Conservation (phyloP, 495 filamentous ascomycete species). For the Aspergillus baeticus region DNA sequence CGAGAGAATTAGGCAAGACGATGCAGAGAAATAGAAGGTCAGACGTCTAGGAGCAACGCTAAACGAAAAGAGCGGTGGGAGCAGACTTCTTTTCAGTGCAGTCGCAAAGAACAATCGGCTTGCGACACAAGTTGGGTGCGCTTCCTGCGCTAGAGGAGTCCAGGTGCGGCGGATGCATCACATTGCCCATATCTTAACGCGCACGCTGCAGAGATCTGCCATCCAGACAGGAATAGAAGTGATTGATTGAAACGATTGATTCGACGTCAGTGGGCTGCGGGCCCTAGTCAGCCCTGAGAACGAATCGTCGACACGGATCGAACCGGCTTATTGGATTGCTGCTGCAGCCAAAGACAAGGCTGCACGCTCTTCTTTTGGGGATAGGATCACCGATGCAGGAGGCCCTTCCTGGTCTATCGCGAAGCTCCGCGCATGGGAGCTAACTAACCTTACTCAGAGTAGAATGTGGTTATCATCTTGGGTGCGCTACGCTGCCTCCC, state of each 20-base stretch:
- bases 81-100: slow-evolving; percentile 26
- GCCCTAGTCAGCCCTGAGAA: background rate
- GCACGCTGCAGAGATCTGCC: slow-evolving; percentile 24
- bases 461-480: slow-evolving; percentile 14
- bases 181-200: slow-evolving; percentile 28
- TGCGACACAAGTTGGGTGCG: slow-evolving; percentile 16
- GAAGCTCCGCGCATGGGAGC: slow-evolving; percentile 18
- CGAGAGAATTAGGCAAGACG: background rate
- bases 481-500: slow-evolving; percentile 23
- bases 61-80: slow-evolving; percentile 11
- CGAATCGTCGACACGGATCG: slow-evolving; percentile 12
- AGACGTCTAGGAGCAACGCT: background rate
- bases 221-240: slow-evolving; percentile 10
- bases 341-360: slow-evolving; percentile 10
- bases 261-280: slow-evolving; percentile 4
- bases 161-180: slow-evolving; percentile 29
- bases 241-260: slow-evolving; percentile 14
- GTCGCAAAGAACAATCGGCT: slow-evolving; percentile 18
- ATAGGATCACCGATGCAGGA: slow-evolving; percentile 16
- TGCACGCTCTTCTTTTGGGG: slow-evolving; percentile 16
- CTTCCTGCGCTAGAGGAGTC: slow-evolving; percentile 19
- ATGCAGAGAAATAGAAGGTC: background rate
- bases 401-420: slow-evolving; percentile 11
- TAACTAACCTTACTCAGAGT: slow-evolving; percentile 29
- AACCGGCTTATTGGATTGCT: slow-evolving; percentile 14